Percentiles rank a stretch among this genome's conserved stretches.
phyloP scores from a whole-genome alignment of 2,329 filamentous ascomycete genomes.

The Colletotrichum phormii region DNA sequence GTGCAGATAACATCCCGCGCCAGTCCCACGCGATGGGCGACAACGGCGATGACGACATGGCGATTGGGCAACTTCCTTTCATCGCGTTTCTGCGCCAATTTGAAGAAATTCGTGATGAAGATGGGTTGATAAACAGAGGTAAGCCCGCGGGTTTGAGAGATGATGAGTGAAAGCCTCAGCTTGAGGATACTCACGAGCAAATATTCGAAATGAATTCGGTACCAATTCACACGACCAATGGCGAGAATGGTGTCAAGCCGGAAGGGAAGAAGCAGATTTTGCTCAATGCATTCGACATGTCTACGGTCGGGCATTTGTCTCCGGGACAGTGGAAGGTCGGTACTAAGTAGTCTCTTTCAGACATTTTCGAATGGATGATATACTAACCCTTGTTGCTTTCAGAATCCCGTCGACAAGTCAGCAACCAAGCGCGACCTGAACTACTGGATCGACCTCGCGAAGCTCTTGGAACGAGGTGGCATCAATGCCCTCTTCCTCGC shows the following conservation, averaged over 20 bases:
- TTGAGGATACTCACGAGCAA: not conserved
- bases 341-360: too few relatives aligned
- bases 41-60: constrained; percentile 34
- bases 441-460: constrained; percentile 74
- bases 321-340: constrained; percentile 78
- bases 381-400: constrained; percentile 31
- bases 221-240: constrained; percentile 14
- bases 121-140: not conserved
- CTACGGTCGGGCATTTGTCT: constrained; percentile 71
- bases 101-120: not conserved
- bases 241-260: not conserved
- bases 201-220: constrained; percentile 14
- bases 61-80: not conserved
- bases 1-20: constrained; percentile 26
- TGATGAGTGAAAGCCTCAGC: not conserved
- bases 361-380: not conserved
- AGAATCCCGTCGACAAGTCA: constrained; percentile 72
- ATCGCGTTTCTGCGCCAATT: not conserved
- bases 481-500: constrained; percentile 76
- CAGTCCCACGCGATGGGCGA: constrained; percentile 26
- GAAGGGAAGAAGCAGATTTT: constrained; percentile 53
- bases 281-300: constrained; percentile 71
- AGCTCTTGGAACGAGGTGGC: constrained; percentile 69
- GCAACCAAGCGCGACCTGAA: constrained; percentile 69
- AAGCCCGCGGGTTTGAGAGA: not conserved